A percentile compares a stretch with the other conserved stretches of the same genome.
Conservation (phyloP, 768 basidiomycete species). For the Sarcomyxa edulis region DNA sequence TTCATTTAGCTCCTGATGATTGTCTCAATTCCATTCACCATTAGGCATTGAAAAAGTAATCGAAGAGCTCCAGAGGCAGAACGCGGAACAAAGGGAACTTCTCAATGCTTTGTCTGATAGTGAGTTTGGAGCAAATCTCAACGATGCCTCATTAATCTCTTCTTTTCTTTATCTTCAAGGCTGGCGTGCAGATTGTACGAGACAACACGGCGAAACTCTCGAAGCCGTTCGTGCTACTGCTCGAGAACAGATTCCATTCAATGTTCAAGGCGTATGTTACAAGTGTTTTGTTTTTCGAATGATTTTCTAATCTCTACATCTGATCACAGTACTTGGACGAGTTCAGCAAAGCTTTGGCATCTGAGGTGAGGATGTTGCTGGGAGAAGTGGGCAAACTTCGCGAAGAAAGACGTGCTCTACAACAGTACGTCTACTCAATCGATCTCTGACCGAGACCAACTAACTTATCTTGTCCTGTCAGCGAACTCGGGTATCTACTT, state of each 20-base stretch:
- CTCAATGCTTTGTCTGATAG: constrained; percentile 52
- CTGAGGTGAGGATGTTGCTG: constrained; percentile 79
- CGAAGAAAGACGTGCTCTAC: constrained; percentile 70
- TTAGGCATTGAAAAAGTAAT: constrained; percentile 57
- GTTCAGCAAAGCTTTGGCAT: constrained; percentile 79
- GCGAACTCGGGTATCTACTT: constrained; percentile 72
- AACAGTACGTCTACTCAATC: constrained; percentile 56
- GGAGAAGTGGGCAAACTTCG: constrained; percentile 80
- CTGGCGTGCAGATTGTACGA: constrained; percentile 61
- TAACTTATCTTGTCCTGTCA: constrained; percentile 18
- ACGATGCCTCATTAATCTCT: background rate
- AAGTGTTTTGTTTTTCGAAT: background rate
- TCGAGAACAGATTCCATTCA: constrained; percentile 73
- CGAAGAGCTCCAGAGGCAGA: constrained; percentile 54
- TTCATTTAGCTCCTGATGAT: background rate
- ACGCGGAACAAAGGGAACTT: constrained; percentile 52
- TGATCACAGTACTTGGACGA: constrained; percentile 73
- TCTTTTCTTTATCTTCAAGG: constrained; percentile 30
- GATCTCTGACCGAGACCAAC: background rate
- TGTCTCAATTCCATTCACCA: constrained; percentile 11
- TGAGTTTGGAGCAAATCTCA: constrained; percentile 24
- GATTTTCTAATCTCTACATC: constrained; percentile 5
- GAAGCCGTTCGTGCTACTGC: constrained; percentile 67
- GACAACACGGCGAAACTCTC: constrained; percentile 65
- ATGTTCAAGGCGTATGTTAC: constrained; percentile 70